These are phyloP conservation scores for Aspergillus incahuasiensis DNA, from an alignment of 495 filamentous ascomycete genomes.

Conservation along the genomic window DNA sequence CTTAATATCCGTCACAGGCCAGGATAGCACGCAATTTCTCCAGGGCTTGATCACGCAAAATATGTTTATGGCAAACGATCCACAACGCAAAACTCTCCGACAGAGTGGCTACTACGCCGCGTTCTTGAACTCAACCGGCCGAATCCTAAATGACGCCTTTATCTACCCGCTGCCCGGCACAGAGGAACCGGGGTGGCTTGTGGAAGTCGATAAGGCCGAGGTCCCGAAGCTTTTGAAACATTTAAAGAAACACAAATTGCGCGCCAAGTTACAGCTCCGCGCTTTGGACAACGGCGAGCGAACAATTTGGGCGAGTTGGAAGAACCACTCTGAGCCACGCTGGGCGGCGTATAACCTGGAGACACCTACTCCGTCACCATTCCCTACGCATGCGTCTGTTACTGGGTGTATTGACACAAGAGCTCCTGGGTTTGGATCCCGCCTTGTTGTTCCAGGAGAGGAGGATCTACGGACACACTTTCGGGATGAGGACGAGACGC, in stretches of 20 bases:
- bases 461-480: slow-evolving; percentile 37
- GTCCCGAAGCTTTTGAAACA: slow-evolving; percentile 59
- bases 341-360: slow-evolving; percentile 46
- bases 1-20: slow-evolving; percentile 72
- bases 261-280: slow-evolving; percentile 68
- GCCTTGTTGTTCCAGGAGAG: slow-evolving; percentile 46
- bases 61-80: slow-evolving; percentile 48
- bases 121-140: slow-evolving; percentile 81
- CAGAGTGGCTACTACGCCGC: slow-evolving; percentile 62
- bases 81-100: slow-evolving; percentile 23
- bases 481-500: slow-evolving; percentile 33
- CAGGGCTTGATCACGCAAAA: slow-evolving; percentile 83
- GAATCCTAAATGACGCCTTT: slow-evolving; percentile 84
- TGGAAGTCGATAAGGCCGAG: slow-evolving; percentile 74
- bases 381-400: slow-evolving; percentile 20
- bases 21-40: slow-evolving; percentile 75
- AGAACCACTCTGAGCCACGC: slow-evolving; percentile 34
- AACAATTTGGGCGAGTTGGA: slow-evolving; percentile 67
- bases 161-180: slow-evolving; percentile 60
- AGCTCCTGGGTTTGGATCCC: slow-evolving; percentile 63
- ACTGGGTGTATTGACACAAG: slow-evolving; percentile 56
- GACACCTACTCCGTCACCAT: slow-evolving; percentile 28
- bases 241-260: slow-evolving; percentile 76
- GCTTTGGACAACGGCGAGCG: slow-evolving; percentile 58
- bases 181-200: slow-evolving; percentile 58